Conservation (phyloP, 106 monocot genomes). For the Allium sativum region DNA sequence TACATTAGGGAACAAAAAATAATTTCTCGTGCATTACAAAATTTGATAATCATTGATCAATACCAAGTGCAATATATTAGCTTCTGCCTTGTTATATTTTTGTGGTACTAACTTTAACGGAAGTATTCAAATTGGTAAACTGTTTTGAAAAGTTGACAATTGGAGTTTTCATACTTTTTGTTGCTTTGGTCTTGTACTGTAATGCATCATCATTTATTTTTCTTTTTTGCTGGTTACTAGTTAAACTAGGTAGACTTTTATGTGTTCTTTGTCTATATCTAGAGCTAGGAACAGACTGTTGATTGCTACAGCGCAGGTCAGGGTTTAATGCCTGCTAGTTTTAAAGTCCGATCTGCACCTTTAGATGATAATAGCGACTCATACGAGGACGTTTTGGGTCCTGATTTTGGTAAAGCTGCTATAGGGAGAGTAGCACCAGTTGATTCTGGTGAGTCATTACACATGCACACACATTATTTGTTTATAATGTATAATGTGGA, state of each 20-base stretch:
- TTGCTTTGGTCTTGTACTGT: too few species aligned
- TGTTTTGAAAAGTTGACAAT: too few species aligned
- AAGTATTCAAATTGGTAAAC: too few species aligned
- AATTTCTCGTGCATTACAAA: too few species aligned
- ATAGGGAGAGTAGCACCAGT: constrained; percentile 94
- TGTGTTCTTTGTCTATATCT: background rate
- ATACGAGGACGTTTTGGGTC: constrained; percentile 82
- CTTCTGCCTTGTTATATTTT: too few species aligned
- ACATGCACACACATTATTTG: background rate
- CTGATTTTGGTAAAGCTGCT: constrained; percentile 94
- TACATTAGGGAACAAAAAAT: too few species aligned
- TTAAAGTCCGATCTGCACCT: constrained; percentile 74
- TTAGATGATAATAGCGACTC: constrained; percentile 79
- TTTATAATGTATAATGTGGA: background rate
- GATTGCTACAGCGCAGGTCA: constrained; percentile 98
- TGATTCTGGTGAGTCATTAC: constrained; percentile 64
- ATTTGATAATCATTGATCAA: too few species aligned
- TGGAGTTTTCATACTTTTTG: too few species aligned
- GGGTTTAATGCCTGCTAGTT: constrained; percentile 97
- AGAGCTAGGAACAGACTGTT: constrained; percentile 99
- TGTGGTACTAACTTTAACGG: too few species aligned
- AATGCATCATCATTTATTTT: too few species aligned
- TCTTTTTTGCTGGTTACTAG: background rate
- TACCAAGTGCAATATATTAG: too few species aligned
- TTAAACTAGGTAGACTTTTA: background rate